Conservation (phyloP, 805 yeast species). For the Metschnikowia henanensis region DNA sequence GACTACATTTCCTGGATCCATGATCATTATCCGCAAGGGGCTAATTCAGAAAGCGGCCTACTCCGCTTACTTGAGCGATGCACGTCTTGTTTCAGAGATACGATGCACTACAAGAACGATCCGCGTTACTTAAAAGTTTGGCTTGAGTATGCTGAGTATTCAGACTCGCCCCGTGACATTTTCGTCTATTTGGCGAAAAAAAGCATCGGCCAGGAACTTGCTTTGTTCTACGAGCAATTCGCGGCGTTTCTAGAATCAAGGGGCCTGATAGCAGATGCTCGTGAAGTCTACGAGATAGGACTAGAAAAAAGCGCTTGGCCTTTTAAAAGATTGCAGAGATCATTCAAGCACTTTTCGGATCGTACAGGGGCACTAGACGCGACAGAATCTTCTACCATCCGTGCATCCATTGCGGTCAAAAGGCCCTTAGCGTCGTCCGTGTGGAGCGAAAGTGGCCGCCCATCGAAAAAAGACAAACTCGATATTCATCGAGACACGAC, state of each 20-base stretch:
- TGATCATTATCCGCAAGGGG: constrained; percentile 60
- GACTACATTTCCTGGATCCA: constrained; percentile 76
- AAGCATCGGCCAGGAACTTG: constrained; percentile 65
- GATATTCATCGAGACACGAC: constrained; percentile 30
- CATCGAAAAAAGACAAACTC: constrained; percentile 31
- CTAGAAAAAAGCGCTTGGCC: constrained; percentile 69
- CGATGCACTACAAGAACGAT: constrained; percentile 72
- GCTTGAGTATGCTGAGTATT: constrained; percentile 70
- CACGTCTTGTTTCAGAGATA: constrained; percentile 65
- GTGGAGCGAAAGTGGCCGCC: constrained; percentile 6
- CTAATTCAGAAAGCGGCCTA: constrained; percentile 62
- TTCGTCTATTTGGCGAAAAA: constrained; percentile 70
- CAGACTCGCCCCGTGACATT: constrained; percentile 69
- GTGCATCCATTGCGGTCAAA: constrained; percentile 4
- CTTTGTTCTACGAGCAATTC: constrained; percentile 78
- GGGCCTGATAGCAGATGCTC: constrained; percentile 53
- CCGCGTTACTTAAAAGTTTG: constrained; percentile 78
- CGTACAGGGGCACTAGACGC: neutral
- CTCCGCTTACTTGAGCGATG: constrained; percentile 67
- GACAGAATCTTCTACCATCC: neutral
- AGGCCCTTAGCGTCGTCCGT: constrained; percentile 21
- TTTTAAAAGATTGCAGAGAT: constrained; percentile 28
- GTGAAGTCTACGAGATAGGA: constrained; percentile 58
- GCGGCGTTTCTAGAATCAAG: constrained; percentile 59
- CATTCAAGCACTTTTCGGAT: constrained; percentile 44